Evolutionary conservation across 2,329 filamentous ascomycete species (phyloP), one percentile per base, ranked within the genome.

Genomic region (Ophiostoma pallidulum): DNA sequence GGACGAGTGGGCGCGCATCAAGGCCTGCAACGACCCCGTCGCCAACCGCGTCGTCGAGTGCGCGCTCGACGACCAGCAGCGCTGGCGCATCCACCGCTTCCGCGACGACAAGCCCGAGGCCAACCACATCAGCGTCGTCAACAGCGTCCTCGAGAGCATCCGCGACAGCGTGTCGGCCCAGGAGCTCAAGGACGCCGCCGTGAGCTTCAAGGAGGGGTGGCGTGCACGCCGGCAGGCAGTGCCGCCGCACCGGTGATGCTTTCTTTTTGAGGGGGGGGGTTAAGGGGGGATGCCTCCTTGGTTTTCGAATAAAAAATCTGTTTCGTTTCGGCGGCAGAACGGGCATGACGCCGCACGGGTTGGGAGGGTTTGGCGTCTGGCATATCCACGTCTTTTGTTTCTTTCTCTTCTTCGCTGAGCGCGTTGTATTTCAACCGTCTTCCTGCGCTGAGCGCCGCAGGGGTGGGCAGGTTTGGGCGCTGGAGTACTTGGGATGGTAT

Each of bases 101-200:
- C 77, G 92, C 45, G 90, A 97, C 59, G 92, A 98, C 65, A 98
- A 98, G 68, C 71, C 73, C 24, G 84, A 95, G 56, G 89, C 86
- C 0, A 98, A 98, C 59, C 90, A 97, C 65, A 83, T 86, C 51
- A 81, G 72, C 16, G 91, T 86, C 0, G 87, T 96, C 2, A 72
- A 81, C 22, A 94, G 85, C 61, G 92, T 98, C 4, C 74, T 96
- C 50, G 83, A 91, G 54, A 94, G 87, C 64, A 97, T 98, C 57
- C 75, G 80, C 51, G 88, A 96, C 59, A 81, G 80, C 2, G 88
- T 98, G 10, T 85, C 80, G 0, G 80, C 95, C 65, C 74, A 86
- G 49, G 89, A 98, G 60, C 72, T 98, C 29, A 74, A 90, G 39
- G 74, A 68, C 2, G 74, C 78, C 1, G 84, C 84, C 24, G 75